Base-by-base conservation (phyloP, 1,284 basidiomycete genomes). In the Mycosarcoma maydis region DNA sequence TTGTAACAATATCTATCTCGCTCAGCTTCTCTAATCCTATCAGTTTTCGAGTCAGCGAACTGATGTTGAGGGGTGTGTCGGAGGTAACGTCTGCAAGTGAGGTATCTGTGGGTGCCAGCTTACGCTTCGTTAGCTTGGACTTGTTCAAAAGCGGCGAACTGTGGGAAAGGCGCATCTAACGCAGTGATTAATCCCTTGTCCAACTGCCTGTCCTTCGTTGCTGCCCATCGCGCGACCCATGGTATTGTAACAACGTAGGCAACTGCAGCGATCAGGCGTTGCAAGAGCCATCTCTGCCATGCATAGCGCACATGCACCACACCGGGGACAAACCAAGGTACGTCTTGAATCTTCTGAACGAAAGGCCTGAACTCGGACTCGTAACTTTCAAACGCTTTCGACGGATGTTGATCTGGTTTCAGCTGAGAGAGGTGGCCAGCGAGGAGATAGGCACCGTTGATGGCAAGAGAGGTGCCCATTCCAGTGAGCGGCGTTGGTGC, bases 401-500 rank as follows among this genome's bases (percentile, higher is more conserved):
- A n/a, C 2, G 65, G 56, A 23, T 56, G 48, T 6, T 65, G 17
- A n/a, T 26, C 52, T 13, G 40, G 11, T 22, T 44, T n/a, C 6
- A 59, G 53, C 19, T 57, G 47, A 11, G 46, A 54, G 7, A 77
- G 43, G 46, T 77, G 53, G 5, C 59, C 66, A 8, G 73, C 66
- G 23, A 77, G 60, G 16, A 68, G 53, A 42, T 70, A 75, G 6
- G 65, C 49, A 13, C 69, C 72, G 11, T 53, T 26, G 36, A 76
- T 58, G 17, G 66, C 72, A 1, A 62, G 41, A 10, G 65, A 55
- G 5, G 75, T 68, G 20, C 75, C 75, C 65, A 67, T 73, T 9
- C 70, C 70, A 7, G 64, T 62, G 24, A 75, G 49, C 0, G 73
- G 73, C 4, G 73, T 73, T 6, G 75, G 73, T 3, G 57, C 56